phyloP scores from a whole-genome alignment of 192 early-diverging fungal species.

The Linnemannia hyalina region DNA sequence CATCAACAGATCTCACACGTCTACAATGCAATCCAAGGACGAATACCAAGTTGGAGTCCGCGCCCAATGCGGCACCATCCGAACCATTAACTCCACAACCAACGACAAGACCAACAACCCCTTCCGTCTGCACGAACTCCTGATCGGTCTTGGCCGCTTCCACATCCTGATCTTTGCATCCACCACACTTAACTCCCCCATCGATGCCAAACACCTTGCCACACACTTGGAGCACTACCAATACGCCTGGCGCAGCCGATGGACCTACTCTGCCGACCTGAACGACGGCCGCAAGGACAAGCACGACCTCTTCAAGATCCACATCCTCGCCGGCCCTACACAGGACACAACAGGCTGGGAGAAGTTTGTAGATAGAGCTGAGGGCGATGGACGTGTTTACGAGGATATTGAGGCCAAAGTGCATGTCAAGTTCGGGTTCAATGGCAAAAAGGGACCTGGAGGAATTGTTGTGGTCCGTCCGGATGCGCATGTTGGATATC shows the following conservation, averaged over 20 bases:
- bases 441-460: neutral
- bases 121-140: slow-evolving; percentile 16
- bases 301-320: slow-evolving; percentile 32
- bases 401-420: neutral
- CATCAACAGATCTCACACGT: slow-evolving; percentile 11
- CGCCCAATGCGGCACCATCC: slow-evolving; percentile 16
- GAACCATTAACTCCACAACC: neutral
- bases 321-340: slow-evolving; percentile 11
- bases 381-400: neutral
- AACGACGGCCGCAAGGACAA: slow-evolving; percentile 22
- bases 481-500: slow-evolving; percentile 7
- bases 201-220: slow-evolving; percentile 15
- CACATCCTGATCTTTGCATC: slow-evolving; percentile 40
- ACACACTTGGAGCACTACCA: slow-evolving; percentile 11
- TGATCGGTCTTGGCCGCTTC: slow-evolving; percentile 23
- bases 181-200: slow-evolving; percentile 1
- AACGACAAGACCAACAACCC: neutral
- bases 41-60: slow-evolving; percentile 28
- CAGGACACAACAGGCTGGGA: neutral
- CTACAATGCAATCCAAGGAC: neutral
- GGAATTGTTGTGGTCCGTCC: slow-evolving; percentile 11
- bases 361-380: neutral
- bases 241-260: slow-evolving; percentile 13
- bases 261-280: slow-evolving; percentile 16
- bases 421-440: neutral